Percentiles rank a stretch among this genome's conserved stretches.
These are phyloP conservation scores for Paecilomyces sp. DNA, from an alignment of 2,329 filamentous ascomycete species.

Conservation along the genomic window DNA sequence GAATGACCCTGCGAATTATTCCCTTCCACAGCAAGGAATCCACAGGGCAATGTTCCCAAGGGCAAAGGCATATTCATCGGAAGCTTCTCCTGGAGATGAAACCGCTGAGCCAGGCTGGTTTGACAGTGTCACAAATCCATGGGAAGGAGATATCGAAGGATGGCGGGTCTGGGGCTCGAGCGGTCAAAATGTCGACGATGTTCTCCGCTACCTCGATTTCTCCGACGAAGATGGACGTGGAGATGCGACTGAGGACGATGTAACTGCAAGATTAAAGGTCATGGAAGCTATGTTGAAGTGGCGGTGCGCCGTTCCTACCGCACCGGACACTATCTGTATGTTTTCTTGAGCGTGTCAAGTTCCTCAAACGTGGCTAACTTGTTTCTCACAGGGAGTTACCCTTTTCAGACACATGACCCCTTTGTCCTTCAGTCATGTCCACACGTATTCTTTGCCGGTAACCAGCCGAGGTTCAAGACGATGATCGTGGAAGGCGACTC, in stretches of 20 bases:
- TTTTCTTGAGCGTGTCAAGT: constrained; percentile 9
- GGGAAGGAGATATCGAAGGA: constrained; percentile 83
- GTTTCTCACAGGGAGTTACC: constrained; percentile 68
- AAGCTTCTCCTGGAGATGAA: constrained; percentile 24
- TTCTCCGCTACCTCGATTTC: constrained; percentile 77
- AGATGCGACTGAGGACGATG: constrained; percentile 29
- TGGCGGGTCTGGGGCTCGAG: constrained; percentile 81
- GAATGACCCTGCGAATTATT: constrained; percentile 79
- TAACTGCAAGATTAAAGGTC: constrained; percentile 70
- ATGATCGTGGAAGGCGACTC: constrained; percentile 53
- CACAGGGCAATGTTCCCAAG: constrained; percentile 86
- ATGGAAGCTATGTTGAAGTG: constrained; percentile 94
- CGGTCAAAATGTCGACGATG: constrained; percentile 89
- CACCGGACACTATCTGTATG: constrained; percentile 90
- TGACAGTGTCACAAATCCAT: constrained; percentile 86
- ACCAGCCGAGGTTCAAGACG: constrained; percentile 72
- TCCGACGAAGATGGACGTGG: constrained; percentile 19
- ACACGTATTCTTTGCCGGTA: constrained; percentile 85
- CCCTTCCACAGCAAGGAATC: constrained; percentile 86
- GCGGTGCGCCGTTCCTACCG: constrained; percentile 86
- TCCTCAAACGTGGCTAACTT: constrained; percentile 7
- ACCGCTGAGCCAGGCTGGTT: constrained; percentile 61
- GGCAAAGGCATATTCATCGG: constrained; percentile 57
- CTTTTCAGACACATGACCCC: constrained; percentile 88
- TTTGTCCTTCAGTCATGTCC: constrained; percentile 81